Evolutionary conservation across 192 early-diverging fungal species (phyloP).

Genomic region (Backusella macrospora): DNA sequence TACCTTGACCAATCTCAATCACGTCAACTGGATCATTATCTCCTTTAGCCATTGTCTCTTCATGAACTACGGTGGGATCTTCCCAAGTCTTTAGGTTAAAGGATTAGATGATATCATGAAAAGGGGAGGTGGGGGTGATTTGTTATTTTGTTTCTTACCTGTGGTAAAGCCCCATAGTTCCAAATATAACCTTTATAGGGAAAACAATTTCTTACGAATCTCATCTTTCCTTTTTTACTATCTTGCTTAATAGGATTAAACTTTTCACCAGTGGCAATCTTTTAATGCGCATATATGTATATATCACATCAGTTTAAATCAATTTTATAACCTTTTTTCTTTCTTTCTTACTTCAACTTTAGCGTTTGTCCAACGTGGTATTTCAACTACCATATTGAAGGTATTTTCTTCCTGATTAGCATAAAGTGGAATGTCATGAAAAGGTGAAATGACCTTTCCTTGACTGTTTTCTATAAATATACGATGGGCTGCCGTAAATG

Average conservation of each 20-base stretch:
- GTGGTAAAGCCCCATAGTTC: constrained; percentile 99
- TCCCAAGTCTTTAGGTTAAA: constrained; percentile 84
- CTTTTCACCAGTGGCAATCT: constrained; percentile 92
- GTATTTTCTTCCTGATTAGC: constrained; percentile 87
- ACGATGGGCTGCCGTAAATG: constrained; percentile 24
- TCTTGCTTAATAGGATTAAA: constrained; percentile 99
- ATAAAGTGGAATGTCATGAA: constrained; percentile 98
- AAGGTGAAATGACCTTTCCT: constrained; percentile 87
- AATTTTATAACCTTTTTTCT: not conserved
- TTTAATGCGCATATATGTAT: not conserved
- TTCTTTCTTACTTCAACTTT: constrained; percentile 77
- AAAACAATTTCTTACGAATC: constrained; percentile 98
- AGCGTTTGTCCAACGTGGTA: constrained; percentile 99
- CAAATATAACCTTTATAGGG: constrained; percentile 99
- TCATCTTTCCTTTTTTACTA: constrained; percentile 97
- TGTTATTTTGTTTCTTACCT: constrained; percentile 48
- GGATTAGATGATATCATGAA: not conserved
- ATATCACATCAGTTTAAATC: not conserved
- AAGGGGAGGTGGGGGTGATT: too few relatives aligned
- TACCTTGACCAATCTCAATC: constrained; percentile 94
- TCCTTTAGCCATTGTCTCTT: constrained; percentile 92
- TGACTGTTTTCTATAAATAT: constrained; percentile 48
- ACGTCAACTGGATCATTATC: constrained; percentile 99
- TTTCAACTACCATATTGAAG: constrained; percentile 98
- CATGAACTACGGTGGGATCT: constrained; percentile 84